Evolutionary conservation across 2,329 filamentous ascomycete genomes (phyloP).

Genomic region (Calonectria multiphialidica): DNA sequence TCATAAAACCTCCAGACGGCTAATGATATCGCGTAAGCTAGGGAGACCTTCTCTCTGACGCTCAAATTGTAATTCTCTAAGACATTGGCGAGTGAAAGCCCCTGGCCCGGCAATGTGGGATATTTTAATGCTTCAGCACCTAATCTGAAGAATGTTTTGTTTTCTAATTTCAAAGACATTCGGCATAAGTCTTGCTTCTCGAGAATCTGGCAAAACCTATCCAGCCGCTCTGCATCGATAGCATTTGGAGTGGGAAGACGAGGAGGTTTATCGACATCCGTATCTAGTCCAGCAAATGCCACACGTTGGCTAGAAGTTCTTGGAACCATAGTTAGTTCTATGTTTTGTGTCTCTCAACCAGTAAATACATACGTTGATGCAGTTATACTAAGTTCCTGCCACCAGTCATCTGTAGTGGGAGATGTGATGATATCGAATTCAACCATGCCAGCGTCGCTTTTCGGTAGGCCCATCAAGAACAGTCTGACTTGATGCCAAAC

Average conservation of each 20-base stretch:
- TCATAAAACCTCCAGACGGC: slow-evolving; percentile 32
- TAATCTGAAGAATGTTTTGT: background rate
- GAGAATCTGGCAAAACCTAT: slow-evolving; percentile 6
- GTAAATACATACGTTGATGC: background rate
- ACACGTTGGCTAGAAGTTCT: background rate
- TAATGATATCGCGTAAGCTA: slow-evolving; percentile 21
- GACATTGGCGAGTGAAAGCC: slow-evolving; percentile 2
- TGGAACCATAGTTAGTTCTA: background rate
- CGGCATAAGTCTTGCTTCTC: background rate
- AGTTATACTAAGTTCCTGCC: slow-evolving; percentile 11
- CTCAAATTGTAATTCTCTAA: slow-evolving; percentile 16
- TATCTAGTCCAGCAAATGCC: background rate
- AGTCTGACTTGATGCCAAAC: slow-evolving; percentile 23
- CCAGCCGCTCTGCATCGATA: background rate
- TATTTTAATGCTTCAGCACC: slow-evolving; percentile 8
- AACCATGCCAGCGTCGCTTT: background rate
- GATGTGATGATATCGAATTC: slow-evolving; percentile 12
- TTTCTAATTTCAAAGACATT: slow-evolving; percentile 7
- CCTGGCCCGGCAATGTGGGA: background rate
- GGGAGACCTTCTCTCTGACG: slow-evolving; percentile 22
- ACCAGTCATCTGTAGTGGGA: background rate
- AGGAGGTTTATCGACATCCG: background rate
- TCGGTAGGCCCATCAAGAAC: slow-evolving; percentile 4
- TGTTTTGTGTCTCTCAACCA: background rate
- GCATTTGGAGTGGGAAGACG: background rate